Conservation (phyloP, 352 stramenopile genomes). For the Peronosclerospora sorghi region DNA sequence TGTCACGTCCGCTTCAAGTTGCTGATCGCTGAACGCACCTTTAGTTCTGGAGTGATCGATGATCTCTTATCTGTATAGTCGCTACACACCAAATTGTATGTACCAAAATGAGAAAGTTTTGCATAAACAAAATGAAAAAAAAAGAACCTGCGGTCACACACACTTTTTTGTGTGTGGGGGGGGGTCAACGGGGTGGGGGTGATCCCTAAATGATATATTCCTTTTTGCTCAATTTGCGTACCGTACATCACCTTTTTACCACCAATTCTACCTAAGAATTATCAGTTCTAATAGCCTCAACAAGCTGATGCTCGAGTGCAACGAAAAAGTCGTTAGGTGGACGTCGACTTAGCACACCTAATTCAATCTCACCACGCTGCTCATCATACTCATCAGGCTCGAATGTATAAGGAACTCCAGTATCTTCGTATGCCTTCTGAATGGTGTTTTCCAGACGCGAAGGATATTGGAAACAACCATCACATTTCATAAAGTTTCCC, state of each 20-base stretch:
- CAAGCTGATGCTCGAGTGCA: slow-evolving; percentile 28
- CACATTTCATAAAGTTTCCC: slow-evolving; percentile 53
- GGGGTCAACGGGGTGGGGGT: too few relatives aligned
- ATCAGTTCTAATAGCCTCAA: slow-evolving; percentile 15
- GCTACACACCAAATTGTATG: too few relatives aligned
- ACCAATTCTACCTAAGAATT: slow-evolving; percentile 9
- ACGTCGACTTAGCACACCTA: slow-evolving; percentile 53
- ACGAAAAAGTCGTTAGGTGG: slow-evolving; percentile 51
- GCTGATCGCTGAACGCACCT: too few relatives aligned
- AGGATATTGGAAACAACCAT: slow-evolving; percentile 55
- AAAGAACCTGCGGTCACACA: too few relatives aligned
- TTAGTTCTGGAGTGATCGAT: slow-evolving; percentile 81
- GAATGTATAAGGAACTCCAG: slow-evolving; percentile 43
- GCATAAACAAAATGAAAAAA: too few relatives aligned
- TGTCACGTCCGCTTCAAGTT: too few relatives aligned
- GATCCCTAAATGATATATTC: too few relatives aligned
- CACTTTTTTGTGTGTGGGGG: too few relatives aligned
- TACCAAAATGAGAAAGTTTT: slow-evolving; percentile 17
- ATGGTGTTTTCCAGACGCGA: slow-evolving; percentile 44
- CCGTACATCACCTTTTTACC: too few relatives aligned
- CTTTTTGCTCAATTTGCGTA: too few relatives aligned
- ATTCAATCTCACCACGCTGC: slow-evolving; percentile 37
- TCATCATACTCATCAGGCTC: slow-evolving; percentile 46
- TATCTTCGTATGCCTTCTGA: slow-evolving; percentile 28
- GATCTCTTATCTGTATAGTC: too few relatives aligned